Evolutionary conservation across 176 grass and related monocot species (phyloP).

Genomic region (Ensete ventricosum): DNA sequence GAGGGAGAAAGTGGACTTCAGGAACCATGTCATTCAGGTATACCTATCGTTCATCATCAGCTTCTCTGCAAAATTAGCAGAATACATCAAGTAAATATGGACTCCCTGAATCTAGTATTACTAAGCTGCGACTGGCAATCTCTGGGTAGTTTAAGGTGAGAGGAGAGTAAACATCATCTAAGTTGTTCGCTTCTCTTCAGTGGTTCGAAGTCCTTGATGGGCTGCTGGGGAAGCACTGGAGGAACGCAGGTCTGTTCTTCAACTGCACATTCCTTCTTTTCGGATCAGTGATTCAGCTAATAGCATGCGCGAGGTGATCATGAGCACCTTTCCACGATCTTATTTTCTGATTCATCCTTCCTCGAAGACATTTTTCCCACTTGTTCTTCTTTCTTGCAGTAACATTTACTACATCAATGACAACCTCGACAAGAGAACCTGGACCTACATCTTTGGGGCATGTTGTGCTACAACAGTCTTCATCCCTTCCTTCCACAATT

Average conservation of each 20-base stretch:
- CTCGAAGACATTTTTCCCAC: neutral
- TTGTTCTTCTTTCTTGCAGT: constrained; percentile 22
- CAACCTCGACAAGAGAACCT: constrained; percentile 81
- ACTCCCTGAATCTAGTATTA: no score
- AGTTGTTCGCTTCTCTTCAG: constrained; percentile 25
- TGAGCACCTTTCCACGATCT: neutral
- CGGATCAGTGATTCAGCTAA: constrained; percentile 97
- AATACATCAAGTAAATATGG: no score
- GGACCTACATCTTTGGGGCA: constrained; percentile 98
- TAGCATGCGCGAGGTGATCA: constrained; percentile 78
- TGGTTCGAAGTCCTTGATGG: constrained; percentile 98
- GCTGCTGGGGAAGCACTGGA: constrained; percentile 74
- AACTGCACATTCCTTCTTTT: constrained; percentile 99
- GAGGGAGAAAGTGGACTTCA: constrained; percentile 78
- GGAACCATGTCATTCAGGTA: constrained; percentile 94
- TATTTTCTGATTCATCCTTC: neutral
- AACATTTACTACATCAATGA: constrained; percentile 99
- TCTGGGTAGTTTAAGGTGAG: no score
- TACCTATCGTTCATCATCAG: neutral
- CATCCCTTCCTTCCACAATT: constrained; percentile 97
- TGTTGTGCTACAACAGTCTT: constrained; percentile 95
- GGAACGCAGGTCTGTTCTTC: constrained; percentile 81
- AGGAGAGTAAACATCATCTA: neutral
- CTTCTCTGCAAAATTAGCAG: no score
- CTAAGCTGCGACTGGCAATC: no score